Evolutionary conservation across 495 filamentous ascomycete genomes (phyloP).

Genomic region (Pyronema domesticum): DNA sequence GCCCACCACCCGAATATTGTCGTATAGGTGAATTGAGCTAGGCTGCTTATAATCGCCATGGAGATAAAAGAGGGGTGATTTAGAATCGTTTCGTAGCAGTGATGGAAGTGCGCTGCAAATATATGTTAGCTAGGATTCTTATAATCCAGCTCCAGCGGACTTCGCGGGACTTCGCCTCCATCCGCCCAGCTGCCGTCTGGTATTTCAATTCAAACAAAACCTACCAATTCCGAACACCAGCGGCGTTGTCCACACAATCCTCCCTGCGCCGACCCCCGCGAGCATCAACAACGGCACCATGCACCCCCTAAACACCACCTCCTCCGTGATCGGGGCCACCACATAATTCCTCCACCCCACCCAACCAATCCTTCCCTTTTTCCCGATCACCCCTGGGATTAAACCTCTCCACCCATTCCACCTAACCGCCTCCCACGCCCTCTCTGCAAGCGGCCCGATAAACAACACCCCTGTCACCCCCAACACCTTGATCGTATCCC

Average conservation of each 20-base stretch:
- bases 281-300: conserved; percentile 66
- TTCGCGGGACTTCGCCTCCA: no score
- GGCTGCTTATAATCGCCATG: conserved; percentile 44
- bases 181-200: no score
- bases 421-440: conserved; percentile 7
- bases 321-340: conserved; percentile 73
- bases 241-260: conserved; percentile 60
- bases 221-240: conserved; percentile 68
- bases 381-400: conserved; percentile 43
- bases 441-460: conserved; percentile 64
- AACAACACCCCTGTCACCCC: conserved; percentile 66
- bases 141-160: no score
- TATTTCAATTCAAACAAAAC: neutral
- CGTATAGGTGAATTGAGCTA: conserved; percentile 83
- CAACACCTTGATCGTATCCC: conserved; percentile 40
- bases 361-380: conserved; percentile 43
- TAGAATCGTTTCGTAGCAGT: conserved; percentile 85
- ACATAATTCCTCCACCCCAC: conserved; percentile 49
- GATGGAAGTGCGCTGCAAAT: conserved; percentile 62
- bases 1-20: conserved; percentile 86
- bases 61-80: conserved; percentile 51
- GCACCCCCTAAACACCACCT: conserved; percentile 76
- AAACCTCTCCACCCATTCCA: conserved; percentile 20
- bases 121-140: neutral
- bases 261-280: conserved; percentile 38